Evolutionary conservation across 805 yeast species (phyloP).

Genomic region (Blastobotrys parvus): DNA sequence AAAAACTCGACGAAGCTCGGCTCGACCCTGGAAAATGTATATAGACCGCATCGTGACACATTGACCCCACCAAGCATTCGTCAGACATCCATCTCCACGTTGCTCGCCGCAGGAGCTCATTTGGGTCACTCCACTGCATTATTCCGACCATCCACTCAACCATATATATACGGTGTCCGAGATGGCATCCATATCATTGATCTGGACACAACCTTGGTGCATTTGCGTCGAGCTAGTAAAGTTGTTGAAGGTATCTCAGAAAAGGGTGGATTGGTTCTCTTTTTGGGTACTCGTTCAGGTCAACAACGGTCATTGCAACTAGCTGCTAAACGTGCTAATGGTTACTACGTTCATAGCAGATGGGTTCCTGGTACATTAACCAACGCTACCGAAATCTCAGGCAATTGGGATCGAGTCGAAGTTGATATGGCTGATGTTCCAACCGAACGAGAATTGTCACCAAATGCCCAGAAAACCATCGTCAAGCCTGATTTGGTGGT

Average conservation of each 20-base stretch:
- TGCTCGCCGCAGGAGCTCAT: constrained; percentile 90
- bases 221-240: constrained; percentile 71
- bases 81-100: constrained; percentile 56
- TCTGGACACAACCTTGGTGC: constrained; percentile 69
- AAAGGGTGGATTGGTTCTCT: constrained; percentile 77
- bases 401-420: constrained; percentile 57
- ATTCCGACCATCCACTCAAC: constrained; percentile 67
- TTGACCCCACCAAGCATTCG: constrained; percentile 47
- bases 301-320: constrained; percentile 65
- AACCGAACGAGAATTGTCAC: constrained; percentile 49
- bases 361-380: constrained; percentile 97
- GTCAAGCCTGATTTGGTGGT: constrained; percentile 87
- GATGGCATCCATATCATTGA: constrained; percentile 90
- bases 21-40: constrained; percentile 52
- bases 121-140: constrained; percentile 81
- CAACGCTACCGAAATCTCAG: constrained; percentile 61
- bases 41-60: constrained; percentile 60
- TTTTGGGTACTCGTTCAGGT: constrained; percentile 76
- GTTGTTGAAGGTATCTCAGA: constrained; percentile 77
- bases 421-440: constrained; percentile 65
- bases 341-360: constrained; percentile 71
- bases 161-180: constrained; percentile 79
- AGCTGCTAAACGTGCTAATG: constrained; percentile 71
- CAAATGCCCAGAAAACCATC: constrained; percentile 39
- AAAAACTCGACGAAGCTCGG: constrained; percentile 52